These are phyloP conservation scores for Ottelia alismoides DNA, from an alignment of 106 monocot species.

Conservation along the genomic window DNA sequence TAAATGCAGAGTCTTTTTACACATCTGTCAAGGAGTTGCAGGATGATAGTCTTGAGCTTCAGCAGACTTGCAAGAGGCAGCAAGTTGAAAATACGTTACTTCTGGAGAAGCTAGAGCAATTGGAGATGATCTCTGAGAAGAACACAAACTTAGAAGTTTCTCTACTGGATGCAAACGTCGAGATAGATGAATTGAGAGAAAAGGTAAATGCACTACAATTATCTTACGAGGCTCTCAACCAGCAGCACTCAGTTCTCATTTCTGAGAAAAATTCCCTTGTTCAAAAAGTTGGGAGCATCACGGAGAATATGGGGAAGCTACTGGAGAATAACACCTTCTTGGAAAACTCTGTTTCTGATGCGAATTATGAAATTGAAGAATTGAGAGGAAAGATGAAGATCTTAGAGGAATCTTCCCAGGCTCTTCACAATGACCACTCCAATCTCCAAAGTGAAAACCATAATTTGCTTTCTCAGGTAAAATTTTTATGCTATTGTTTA, in stretches of 20 bases:
- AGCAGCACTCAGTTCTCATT: slow-evolving; percentile 14
- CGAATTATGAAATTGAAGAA: slow-evolving; percentile 45
- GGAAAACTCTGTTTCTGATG: slow-evolving; percentile 60
- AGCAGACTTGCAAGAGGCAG: slow-evolving; percentile 26
- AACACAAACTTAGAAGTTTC: slow-evolving; percentile 49
- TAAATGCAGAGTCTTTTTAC: slow-evolving; percentile 31
- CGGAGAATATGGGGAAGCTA: slow-evolving; percentile 42
- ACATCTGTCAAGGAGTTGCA: slow-evolving; percentile 33
- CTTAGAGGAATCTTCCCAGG: slow-evolving; percentile 39
- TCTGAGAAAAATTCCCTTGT: slow-evolving; percentile 27
- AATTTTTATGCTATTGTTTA: background rate
- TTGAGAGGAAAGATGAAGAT: slow-evolving; percentile 43
- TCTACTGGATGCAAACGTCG: slow-evolving; percentile 35
- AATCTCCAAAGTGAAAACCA: slow-evolving; percentile 48
- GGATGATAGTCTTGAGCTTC: slow-evolving; percentile 30
- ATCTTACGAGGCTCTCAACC: slow-evolving; percentile 29
- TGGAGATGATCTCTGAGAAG: slow-evolving; percentile 44
- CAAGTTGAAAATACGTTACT: slow-evolving; percentile 34
- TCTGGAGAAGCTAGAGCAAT: slow-evolving; percentile 27
- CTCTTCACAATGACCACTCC: slow-evolving; percentile 45
- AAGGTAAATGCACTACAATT: slow-evolving; percentile 50
- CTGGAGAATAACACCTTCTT: slow-evolving; percentile 36
- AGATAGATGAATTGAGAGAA: slow-evolving; percentile 40
- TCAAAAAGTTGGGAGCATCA: slow-evolving; percentile 26
- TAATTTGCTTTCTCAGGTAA: slow-evolving; percentile 56